phyloP scores from a whole-genome alignment of 768 basidiomycete species.

The Phaeotremella skinneri region DNA sequence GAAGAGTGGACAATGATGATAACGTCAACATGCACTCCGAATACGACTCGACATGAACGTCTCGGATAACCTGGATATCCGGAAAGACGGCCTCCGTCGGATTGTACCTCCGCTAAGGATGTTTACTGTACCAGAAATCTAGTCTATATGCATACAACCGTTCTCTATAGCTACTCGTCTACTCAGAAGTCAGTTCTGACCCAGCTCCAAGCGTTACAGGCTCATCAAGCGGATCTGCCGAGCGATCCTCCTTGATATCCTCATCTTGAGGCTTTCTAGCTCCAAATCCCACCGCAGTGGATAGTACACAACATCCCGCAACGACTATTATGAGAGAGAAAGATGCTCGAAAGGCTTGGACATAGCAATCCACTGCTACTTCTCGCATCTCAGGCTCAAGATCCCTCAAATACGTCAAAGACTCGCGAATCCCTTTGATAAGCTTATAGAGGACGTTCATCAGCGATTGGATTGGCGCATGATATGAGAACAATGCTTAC shows the following conservation, averaged over 20 bases:
- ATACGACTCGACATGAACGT: no score
- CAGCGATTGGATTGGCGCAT: background rate
- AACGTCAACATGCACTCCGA: no score
- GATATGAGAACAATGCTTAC: background rate
- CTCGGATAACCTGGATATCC: no score
- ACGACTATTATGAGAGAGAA: slow-evolving; percentile 13
- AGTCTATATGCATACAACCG: no score
- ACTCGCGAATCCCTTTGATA: slow-evolving; percentile 20
- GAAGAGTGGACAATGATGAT: no score
- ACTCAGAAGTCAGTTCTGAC: background rate
- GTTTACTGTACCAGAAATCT: no score
- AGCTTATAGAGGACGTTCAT: background rate
- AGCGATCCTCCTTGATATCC: background rate
- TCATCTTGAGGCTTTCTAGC: background rate
- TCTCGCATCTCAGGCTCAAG: slow-evolving; percentile 6
- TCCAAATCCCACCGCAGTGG: slow-evolving; percentile 4
- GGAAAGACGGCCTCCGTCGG: no score
- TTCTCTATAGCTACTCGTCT: no score
- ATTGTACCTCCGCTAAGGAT: no score
- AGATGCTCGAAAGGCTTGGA: slow-evolving; percentile 14
- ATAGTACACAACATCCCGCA: slow-evolving; percentile 8
- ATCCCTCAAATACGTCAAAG: slow-evolving; percentile 10
- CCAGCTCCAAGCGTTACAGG: background rate
- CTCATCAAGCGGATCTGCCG: background rate
- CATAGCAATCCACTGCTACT: slow-evolving; percentile 12